Conservation (phyloP, 2,329 filamentous ascomycete genomes). For the Raffaelea ambrosiae region DNA sequence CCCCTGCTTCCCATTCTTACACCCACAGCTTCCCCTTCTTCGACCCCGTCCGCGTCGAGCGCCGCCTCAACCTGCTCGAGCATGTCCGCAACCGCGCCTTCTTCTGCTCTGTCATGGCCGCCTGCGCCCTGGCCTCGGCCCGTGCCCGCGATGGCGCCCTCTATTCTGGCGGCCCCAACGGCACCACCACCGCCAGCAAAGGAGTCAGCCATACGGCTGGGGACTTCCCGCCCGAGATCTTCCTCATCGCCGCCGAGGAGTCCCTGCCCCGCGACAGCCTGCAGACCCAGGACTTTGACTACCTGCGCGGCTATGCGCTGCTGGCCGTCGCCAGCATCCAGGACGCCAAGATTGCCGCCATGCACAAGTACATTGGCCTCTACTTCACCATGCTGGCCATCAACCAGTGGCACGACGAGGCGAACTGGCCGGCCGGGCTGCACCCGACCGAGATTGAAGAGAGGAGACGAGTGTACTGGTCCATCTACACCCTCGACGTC, state of each 20-base stretch:
- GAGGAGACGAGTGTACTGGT: conserved; percentile 35
- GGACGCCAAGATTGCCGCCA: conserved; percentile 16
- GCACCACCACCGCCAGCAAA: neutral
- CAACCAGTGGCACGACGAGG: conserved; percentile 18
- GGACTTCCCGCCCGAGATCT: conserved; percentile 15
- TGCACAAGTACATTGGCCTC: conserved; percentile 18
- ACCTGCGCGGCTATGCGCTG: conserved; percentile 15
- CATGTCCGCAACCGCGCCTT: conserved; percentile 16
- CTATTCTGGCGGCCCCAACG: neutral
- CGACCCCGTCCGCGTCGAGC: conserved; percentile 11
- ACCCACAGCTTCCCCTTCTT: conserved; percentile 16
- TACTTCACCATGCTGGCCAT: conserved; percentile 18
- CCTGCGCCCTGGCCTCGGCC: conserved; percentile 14
- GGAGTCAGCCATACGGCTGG: neutral
- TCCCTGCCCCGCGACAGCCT: conserved; percentile 14
- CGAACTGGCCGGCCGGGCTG: conserved; percentile 15
- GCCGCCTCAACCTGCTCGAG: conserved; percentile 14
- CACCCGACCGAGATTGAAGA: conserved; percentile 13
- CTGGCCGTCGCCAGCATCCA: conserved; percentile 17
- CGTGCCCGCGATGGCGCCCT: conserved; percentile 15
- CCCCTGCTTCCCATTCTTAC: too few relatives aligned
- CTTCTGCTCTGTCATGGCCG: conserved; percentile 18
- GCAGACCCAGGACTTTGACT: conserved; percentile 16
- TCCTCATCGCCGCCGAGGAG: conserved; percentile 16
- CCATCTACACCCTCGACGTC: conserved; percentile 48